phyloP scores from a whole-genome alignment of 148 eudicot species.

The Cornus controversa region DNA sequence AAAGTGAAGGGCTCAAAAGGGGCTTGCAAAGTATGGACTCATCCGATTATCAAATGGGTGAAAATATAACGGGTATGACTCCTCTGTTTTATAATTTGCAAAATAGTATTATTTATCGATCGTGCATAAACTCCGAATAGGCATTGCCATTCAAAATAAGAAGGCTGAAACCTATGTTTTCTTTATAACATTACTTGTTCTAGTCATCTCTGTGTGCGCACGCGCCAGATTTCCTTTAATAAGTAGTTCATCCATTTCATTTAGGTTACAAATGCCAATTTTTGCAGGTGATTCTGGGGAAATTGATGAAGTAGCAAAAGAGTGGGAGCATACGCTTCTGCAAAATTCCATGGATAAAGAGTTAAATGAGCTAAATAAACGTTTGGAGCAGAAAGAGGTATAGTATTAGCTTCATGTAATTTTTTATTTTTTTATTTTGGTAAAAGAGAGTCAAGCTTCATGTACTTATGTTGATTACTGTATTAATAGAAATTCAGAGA shows the following conservation, averaged over 20 bases:
- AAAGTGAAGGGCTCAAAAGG: conserved; percentile 79
- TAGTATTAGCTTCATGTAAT: conserved; percentile 2
- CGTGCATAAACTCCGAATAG: background rate
- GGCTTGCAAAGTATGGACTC: conserved; percentile 89
- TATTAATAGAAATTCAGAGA: background rate
- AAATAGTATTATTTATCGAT: background rate
- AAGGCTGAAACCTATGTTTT: background rate
- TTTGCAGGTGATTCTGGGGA: conserved; percentile 73
- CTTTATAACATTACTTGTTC: background rate
- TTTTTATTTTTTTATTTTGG: too few species aligned
- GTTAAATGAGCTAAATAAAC: conserved; percentile 77
- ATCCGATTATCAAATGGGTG: conserved; percentile 80
- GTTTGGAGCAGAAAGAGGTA: conserved; percentile 96
- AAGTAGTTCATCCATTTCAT: background rate
- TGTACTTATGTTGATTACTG: background rate
- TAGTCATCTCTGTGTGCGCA: background rate
- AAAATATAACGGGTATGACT: conserved; percentile 55
- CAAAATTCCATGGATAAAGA: conserved; percentile 96
- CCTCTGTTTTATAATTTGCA: conserved; percentile 13
- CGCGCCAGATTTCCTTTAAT: background rate
- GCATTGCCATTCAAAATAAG: background rate
- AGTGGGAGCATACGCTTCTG: conserved; percentile 94
- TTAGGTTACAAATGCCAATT: conserved; percentile 7
- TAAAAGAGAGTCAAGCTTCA: too few species aligned
- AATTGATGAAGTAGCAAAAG: conserved; percentile 90